phyloP scores from a whole-genome alignment of 2,329 filamentous ascomycete genomes.

The Exophiala sideris region DNA sequence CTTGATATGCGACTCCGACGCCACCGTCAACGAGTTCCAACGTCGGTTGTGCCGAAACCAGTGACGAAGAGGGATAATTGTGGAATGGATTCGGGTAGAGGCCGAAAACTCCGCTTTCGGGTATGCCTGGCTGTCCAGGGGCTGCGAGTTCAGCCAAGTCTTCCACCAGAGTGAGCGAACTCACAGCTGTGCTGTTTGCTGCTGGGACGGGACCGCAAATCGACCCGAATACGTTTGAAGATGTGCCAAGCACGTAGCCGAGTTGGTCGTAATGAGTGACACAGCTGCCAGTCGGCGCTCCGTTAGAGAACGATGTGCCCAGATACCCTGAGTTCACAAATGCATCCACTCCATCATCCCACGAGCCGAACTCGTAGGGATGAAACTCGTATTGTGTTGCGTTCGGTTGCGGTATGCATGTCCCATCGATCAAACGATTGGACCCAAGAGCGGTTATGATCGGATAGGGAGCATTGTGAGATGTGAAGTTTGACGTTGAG shows the following conservation, averaged over 20 bases:
- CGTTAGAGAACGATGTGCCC: constrained; percentile 56
- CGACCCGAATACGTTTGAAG: constrained; percentile 41
- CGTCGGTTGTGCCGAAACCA: constrained; percentile 35
- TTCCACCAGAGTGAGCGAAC: constrained; percentile 11
- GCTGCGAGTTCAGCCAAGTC: constrained; percentile 32
- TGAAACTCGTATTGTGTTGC: background rate
- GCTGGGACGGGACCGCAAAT: constrained; percentile 29
- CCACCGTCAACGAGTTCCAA: constrained; percentile 53
- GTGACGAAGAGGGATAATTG: constrained; percentile 45
- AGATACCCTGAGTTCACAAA: constrained; percentile 61
- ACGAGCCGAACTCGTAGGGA: constrained; percentile 61
- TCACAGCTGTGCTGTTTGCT: constrained; percentile 7
- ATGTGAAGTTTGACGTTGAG: constrained; percentile 39
- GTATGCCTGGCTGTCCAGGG: constrained; percentile 29
- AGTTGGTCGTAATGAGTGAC: constrained; percentile 49
- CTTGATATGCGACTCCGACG: constrained; percentile 42
- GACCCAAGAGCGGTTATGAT: constrained; percentile 42
- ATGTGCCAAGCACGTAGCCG: constrained; percentile 47
- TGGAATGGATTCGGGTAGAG: constrained; percentile 62
- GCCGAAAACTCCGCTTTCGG: constrained; percentile 42
- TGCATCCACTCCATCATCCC: constrained; percentile 57
- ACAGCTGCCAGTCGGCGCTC: constrained; percentile 31
- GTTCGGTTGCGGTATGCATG: background rate
- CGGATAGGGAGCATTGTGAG: constrained; percentile 42
- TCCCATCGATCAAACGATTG: background rate